Base-by-base conservation (phyloP, 2,329 filamentous ascomycete species). In the Apiospora kogelbergensis region DNA sequence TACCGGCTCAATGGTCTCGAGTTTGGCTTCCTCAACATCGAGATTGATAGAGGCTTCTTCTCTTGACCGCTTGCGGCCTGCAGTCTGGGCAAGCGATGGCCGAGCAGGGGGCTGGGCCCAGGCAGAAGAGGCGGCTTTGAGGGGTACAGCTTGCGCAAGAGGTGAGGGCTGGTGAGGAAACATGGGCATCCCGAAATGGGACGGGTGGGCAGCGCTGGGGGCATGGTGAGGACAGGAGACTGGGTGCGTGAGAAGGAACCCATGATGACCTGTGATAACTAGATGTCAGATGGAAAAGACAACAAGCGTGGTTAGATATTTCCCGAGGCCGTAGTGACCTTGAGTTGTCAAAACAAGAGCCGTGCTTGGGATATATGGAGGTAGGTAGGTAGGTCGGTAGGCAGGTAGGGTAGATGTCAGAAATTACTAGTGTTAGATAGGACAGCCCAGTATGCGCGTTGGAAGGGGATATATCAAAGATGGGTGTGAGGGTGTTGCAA, bases 21-120 rank as follows among this genome's bases (percentile, higher is more conserved):
- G 76, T 68, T 79, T 79, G 11, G 75, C 76, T 66, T 80, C 77
- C 68, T 80, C 78, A 33, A 89, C 85, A 73, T 90, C 87, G 67
- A 93, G 88, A 74, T 93, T 92, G 72, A 86, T 82, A 33, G 86
- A 85, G 68, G 92, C 91, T 79, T 95, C 92, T 75, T 93, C 90
- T 77, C 92, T 88, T 71, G 91, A 93, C 74, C 92, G 90, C 82
- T 95, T 95, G 77, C 91, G 90, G 73, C 92, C 90, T 73, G 88
- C 88, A n/a, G 79, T 78, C 53, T 77, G 75, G 46, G 75, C 73
- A 63, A 69, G 73, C 66, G 68, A 67, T 20, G 76, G 72, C 30
- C 75, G 71, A 45, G 75, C 71, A 24, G 77, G 72, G 57, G 70
- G 42, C 60, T 76, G 77, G 30, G 77, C 73, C 76, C 79, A 79